Conservation (phyloP, 208 protist genomes). For the Wallacemonas sp. region DNA sequence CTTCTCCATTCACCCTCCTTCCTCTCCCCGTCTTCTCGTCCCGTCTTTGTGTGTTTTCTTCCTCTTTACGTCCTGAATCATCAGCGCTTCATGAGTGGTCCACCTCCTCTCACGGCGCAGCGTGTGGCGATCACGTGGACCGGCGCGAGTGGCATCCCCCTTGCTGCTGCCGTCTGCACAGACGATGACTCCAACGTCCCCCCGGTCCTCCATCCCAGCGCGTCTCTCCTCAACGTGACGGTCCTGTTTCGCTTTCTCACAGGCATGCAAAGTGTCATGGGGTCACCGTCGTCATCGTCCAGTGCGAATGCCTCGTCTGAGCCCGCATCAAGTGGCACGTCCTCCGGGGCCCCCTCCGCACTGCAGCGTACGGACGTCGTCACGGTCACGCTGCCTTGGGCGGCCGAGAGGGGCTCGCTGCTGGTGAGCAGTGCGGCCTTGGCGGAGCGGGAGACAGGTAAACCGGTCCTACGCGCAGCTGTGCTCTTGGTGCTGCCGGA, state of each 20-base stretch:
- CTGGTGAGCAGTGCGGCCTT: not conserved
- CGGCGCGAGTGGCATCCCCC: not conserved
- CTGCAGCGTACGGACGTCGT: no score
- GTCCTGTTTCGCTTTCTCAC: conserved; percentile 2
- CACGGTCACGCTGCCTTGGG: not conserved
- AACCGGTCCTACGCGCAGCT: not conserved
- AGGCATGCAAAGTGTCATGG: not conserved
- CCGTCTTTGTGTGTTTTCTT: conserved; percentile 11
- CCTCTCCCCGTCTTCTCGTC: not conserved
- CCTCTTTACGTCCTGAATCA: no score
- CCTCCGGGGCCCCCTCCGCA: not conserved
- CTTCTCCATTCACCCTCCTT: not conserved
- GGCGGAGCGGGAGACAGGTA: not conserved
- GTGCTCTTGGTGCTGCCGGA: no score
- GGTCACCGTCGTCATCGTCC: not conserved
- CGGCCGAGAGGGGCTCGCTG: not conserved
- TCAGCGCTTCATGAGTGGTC: not conserved
- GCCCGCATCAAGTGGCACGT: not conserved
- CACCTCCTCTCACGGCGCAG: not conserved
- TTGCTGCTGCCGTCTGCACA: conserved; percentile 1
- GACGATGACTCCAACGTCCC: not conserved
- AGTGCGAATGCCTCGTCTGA: not conserved
- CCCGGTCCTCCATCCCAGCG: not conserved
- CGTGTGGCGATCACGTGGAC: not conserved
- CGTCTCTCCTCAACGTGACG: conserved; percentile 2